phyloP scores from a whole-genome alignment of 2,329 filamentous ascomycete genomes.

The Blastomyces silverae region DNA sequence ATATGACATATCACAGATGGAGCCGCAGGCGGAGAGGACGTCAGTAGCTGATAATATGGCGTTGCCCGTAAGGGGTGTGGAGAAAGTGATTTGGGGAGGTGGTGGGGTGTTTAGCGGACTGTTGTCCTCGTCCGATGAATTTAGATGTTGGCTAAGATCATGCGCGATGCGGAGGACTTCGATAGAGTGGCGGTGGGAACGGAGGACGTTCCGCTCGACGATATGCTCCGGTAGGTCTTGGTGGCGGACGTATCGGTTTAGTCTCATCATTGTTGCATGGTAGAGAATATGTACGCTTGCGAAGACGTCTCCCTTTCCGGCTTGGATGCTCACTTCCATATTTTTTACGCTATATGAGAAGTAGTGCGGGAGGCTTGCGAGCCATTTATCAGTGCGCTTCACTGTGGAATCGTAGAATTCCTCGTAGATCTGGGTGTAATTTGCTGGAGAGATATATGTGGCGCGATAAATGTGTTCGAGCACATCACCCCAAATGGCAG shows the following conservation, averaged over 20 bases:
- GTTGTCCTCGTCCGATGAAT: constrained; percentile 22
- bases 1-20: constrained; percentile 46
- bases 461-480: constrained; percentile 54
- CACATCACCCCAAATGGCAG: constrained; percentile 60
- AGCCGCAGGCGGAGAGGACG: constrained; percentile 56
- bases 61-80: constrained; percentile 58
- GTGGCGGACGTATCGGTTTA: constrained; percentile 55
- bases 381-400: constrained; percentile 54
- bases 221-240: constrained; percentile 39
- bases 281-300: constrained; percentile 62
- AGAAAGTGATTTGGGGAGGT: constrained; percentile 35
- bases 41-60: constrained; percentile 59
- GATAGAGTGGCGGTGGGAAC: constrained; percentile 49
- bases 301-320: constrained; percentile 53
- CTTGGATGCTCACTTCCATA: constrained; percentile 49
- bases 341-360: constrained; percentile 53
- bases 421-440: constrained; percentile 45
- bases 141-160: constrained; percentile 33
- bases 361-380: constrained; percentile 48
- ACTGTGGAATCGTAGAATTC: constrained; percentile 49
- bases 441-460: constrained; percentile 39
- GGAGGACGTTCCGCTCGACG: constrained; percentile 43
- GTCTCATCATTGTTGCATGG: constrained; percentile 56
- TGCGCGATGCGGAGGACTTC: constrained; percentile 47
- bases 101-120: constrained; percentile 16